Conservation (phyloP, 1,284 basidiomycete species). For the Leccinum pachyderme region DNA sequence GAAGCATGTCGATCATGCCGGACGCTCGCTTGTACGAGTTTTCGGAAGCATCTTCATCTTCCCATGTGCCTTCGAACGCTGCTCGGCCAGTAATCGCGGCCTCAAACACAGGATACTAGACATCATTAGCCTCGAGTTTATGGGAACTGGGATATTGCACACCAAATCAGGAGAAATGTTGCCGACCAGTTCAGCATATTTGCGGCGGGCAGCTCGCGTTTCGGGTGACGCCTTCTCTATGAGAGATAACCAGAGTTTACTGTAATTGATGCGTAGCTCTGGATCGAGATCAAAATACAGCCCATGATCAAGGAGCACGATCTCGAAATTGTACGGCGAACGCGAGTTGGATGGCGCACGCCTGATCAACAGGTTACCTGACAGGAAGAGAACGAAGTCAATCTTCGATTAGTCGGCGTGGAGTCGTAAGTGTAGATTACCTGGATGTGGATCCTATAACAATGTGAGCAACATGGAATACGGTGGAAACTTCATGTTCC, state of each 20-base stretch:
- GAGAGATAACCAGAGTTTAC: conserved; percentile 83
- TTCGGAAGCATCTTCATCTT: conserved; percentile 36
- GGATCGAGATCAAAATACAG: conserved; percentile 88
- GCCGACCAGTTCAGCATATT: conserved; percentile 86
- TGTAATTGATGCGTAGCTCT: conserved; percentile 75
- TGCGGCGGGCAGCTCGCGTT: conserved; percentile 65
- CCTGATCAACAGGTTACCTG: conserved; percentile 90
- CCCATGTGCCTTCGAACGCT: conserved; percentile 58
- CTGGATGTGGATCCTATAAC: conserved; percentile 72
- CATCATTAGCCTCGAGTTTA: conserved; percentile 15
- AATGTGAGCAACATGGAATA: conserved; percentile 3
- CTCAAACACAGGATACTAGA: conserved; percentile 81
- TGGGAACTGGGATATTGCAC: conserved; percentile 25
- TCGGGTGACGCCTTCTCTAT: conserved; percentile 69
- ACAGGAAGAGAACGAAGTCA: conserved; percentile 2
- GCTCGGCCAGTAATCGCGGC: conserved; percentile 77
- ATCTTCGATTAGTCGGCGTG: background rate
- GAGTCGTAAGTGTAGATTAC: conserved; percentile 33
- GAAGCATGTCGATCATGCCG: conserved; percentile 72
- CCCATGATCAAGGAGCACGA: conserved; percentile 89
- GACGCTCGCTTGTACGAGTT: conserved; percentile 54
- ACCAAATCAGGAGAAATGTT: conserved; percentile 88
- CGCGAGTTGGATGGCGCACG: conserved; percentile 59
- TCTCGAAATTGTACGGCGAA: conserved; percentile 92
- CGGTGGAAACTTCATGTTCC: conserved; percentile 23